Base-by-base conservation (phyloP, 164 flowering plant species). In the Macadamia tetraphylla region DNA sequence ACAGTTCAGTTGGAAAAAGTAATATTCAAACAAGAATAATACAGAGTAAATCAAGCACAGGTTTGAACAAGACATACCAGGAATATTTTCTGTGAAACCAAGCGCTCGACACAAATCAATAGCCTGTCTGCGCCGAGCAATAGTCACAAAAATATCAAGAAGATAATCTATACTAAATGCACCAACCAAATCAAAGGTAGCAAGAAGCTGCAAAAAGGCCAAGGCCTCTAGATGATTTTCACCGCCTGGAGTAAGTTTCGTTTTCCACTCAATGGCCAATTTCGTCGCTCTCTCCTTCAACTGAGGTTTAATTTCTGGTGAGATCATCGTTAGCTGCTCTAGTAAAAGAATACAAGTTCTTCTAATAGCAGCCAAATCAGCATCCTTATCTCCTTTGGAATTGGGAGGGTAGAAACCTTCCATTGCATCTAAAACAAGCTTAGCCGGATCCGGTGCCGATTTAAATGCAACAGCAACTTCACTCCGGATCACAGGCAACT, bases 181-280 rank as follows among this genome's bases (percentile, higher is more conserved):
- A 60, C 70, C 46, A 0, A 29, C 75, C 83, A 91, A 67, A 2
- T 80, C 80, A 70, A 71, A 91, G 0, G 81, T 68, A 18, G 80
- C 86, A 57, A 89, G 65, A 58, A 89, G 74, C 65, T 81, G 80
- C 83, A 89, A 74, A 66, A 85, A 80, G 6, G 79, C 86, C 49
- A 85, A 66, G 1, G 74, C 71, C 71, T 79, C 86, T 58, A 81
- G 71, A 9, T 73, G 69, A 30, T 70, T 76, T 18, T 74, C 75
- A 13, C 65, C 78, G 5, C 31, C 73, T n/a, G 43, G 15, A n/a
- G 43, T 76, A 62, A 76, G 65, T 67, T 78, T 80, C 72, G 57
- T 75, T 68, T 75, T 87, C 94, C 94, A 88, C 53, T 81, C 86
- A 60, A 68, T 6, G 7, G 87, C 94, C 73, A 87, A 9, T 8